phyloP scores from a whole-genome alignment of 805 yeast genomes.

The Tetrapisispora pingtungensis region DNA sequence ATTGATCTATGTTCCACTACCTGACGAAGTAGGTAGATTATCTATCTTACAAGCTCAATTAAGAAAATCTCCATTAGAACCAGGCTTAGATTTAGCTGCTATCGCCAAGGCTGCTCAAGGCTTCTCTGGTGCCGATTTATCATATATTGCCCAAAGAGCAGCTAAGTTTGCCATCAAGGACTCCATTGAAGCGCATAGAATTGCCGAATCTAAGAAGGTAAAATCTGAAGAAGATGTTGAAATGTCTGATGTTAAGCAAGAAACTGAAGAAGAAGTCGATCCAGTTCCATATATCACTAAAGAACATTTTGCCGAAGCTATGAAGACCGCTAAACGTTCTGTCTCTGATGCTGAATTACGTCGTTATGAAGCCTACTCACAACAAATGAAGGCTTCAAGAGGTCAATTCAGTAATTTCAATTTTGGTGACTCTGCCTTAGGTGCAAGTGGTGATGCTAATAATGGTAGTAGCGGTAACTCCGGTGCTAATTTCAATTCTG shows the following conservation, averaged over 20 bases:
- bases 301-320: slow-evolving; percentile 95
- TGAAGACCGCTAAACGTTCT: slow-evolving; percentile 98
- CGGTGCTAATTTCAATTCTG: slow-evolving; percentile 37
- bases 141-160: slow-evolving; percentile 94
- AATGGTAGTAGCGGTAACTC: slow-evolving; percentile 20
- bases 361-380: slow-evolving; percentile 97
- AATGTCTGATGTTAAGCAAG: slow-evolving; percentile 30
- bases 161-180: slow-evolving; percentile 98
- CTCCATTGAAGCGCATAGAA: slow-evolving; percentile 75
- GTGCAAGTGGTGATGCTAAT: slow-evolving; percentile 41
- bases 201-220: slow-evolving; percentile 37
- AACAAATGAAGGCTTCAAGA: slow-evolving; percentile 90
- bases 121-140: slow-evolving; percentile 97
- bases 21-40: slow-evolving; percentile 89
- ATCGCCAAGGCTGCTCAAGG: slow-evolving; percentile 95
- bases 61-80: slow-evolving; percentile 97
- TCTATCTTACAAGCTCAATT: slow-evolving; percentile 92
- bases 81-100: slow-evolving; percentile 79
- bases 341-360: slow-evolving; percentile 96
- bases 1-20: slow-evolving; percentile 95
- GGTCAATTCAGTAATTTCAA: slow-evolving; percentile 89
- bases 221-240: slow-evolving; percentile 41
- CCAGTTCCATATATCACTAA: slow-evolving; percentile 93
- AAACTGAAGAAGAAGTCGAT: slow-evolving; percentile 46
- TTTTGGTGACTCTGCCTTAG: slow-evolving; percentile 49